phyloP scores from a whole-genome alignment of 768 basidiomycete genomes.

The Kwoniella sp. region DNA sequence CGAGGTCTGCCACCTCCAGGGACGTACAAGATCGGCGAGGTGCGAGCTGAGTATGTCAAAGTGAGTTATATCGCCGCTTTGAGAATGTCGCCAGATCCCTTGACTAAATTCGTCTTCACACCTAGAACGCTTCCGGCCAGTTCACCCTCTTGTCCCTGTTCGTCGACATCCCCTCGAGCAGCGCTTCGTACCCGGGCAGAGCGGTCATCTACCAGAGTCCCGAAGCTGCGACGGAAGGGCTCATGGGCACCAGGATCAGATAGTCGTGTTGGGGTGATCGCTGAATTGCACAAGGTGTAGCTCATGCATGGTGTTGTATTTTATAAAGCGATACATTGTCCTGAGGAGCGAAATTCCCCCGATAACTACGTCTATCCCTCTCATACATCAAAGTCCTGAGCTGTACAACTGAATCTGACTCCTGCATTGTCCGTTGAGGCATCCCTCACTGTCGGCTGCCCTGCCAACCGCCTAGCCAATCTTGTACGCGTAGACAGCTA shows the following conservation, averaged over 20 bases:
- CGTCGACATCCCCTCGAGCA: constrained; percentile 44
- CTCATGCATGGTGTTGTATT: too few relatives aligned
- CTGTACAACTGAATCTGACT: too few relatives aligned
- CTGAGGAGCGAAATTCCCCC: too few relatives aligned
- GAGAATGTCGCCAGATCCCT: too few relatives aligned
- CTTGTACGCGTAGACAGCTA: constrained; percentile 40
- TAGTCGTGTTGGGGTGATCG: too few relatives aligned
- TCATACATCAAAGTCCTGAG: too few relatives aligned
- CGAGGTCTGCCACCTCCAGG: constrained; percentile 44
- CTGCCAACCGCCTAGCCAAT: constrained; percentile 3
- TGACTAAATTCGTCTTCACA: not conserved
- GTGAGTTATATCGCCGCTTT: constrained; percentile 20
- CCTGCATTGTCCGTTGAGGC: too few relatives aligned
- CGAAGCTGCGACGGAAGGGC: constrained; percentile 42
- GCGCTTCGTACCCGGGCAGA: constrained; percentile 35
- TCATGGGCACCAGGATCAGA: constrained; percentile 29
- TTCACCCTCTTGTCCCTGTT: constrained; percentile 43
- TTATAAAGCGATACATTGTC: too few relatives aligned
- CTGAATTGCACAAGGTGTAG: too few relatives aligned
- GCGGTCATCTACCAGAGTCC: constrained; percentile 43
- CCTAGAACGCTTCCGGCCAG: constrained; percentile 40
- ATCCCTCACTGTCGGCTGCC: too few relatives aligned
- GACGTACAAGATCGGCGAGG: constrained; percentile 48
- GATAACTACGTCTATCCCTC: too few relatives aligned
- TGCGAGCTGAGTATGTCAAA: constrained; percentile 48